Evolutionary conservation across 2,329 filamentous ascomycete species (phyloP).

Genomic region (Seiridium unicorne): DNA sequence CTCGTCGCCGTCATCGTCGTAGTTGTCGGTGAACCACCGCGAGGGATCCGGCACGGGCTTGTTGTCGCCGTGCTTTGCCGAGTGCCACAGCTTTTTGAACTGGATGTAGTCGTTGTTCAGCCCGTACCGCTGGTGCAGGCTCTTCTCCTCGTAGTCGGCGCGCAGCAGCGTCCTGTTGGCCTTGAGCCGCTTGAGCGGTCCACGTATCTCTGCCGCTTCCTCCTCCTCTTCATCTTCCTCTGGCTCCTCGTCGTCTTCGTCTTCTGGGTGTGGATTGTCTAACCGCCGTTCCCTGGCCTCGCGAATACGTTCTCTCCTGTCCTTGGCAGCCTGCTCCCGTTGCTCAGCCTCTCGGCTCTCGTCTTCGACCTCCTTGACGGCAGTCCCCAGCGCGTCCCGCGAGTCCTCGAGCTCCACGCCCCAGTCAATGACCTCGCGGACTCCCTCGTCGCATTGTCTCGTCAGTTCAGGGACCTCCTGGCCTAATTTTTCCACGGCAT

Average conservation of each 20-base stretch:
- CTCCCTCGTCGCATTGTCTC: conserved; percentile 40
- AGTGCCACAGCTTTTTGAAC: conserved; percentile 60
- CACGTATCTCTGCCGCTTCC: conserved; percentile 21
- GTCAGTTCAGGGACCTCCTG: conserved; percentile 40
- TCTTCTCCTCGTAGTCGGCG: conserved; percentile 40
- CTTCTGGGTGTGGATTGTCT: background rate
- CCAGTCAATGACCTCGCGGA: conserved; percentile 49
- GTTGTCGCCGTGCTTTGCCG: conserved; percentile 46
- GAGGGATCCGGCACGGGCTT: conserved; percentile 51
- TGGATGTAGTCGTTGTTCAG: conserved; percentile 56
- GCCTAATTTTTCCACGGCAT: conserved; percentile 37
- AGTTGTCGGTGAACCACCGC: conserved; percentile 51
- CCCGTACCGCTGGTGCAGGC: conserved; percentile 48
- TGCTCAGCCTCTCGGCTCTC: conserved; percentile 16
- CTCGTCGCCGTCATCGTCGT: conserved; percentile 19
- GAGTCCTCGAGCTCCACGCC: conserved; percentile 48
- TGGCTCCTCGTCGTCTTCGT: conserved; percentile 15
- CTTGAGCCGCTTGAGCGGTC: conserved; percentile 33
- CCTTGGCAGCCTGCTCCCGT: conserved; percentile 8
- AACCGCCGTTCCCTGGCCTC: background rate
- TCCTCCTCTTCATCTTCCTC: conserved; percentile 24
- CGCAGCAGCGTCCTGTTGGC: conserved; percentile 34
- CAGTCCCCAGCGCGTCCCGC: conserved; percentile 35
- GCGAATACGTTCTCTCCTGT: background rate
- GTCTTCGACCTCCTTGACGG: conserved; percentile 28